Base-by-base conservation (phyloP, 148 eudicot genomes). In the Rhododendron mucronatum region DNA sequence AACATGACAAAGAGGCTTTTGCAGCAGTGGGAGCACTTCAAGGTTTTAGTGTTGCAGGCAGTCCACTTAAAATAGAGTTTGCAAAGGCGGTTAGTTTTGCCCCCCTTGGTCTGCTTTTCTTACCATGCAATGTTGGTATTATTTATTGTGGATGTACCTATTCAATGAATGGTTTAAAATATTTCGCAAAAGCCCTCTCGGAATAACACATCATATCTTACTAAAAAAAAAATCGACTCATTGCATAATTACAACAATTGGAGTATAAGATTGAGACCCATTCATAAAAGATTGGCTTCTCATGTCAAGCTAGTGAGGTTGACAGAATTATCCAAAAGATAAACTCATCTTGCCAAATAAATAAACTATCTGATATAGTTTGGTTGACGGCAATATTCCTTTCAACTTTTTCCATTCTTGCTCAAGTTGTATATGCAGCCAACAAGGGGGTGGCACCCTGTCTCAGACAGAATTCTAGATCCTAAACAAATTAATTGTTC, bases 21-120 rank as follows among this genome's bases (percentile, higher is more conserved):
- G 94, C 89, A 13, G 98, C 98, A 15, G 76, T 93, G 77, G 82
- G 88, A 74, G 90, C 92, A 79, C 98, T 95, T 86, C 95, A 95
- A 89, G 98, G 96, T 79, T 91, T 87, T 91, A 84, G 35, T 80
- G 55, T 95, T 84, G 91, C 89, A 45, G 98, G 95, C 84, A 91
- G 90, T 87, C 89, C 94, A 69, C 94, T 95, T 91, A 95, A 84
- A 89, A 91, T 95, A 91, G 94, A 95, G 92, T 95, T 94, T 94
- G 90, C 98, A 53, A 95, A 94, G 96, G 93, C 95, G 98, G 98
- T 95, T 94, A 95, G 98, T 92, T 83, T 86, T 93, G 94, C 85
- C 89, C 85, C 89, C 88, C 81, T 90, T 90, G 90, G 88, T 86
- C 88, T 86, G 80, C 63, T 88, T 81, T 86, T 39, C 75, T 83